Conservation (phyloP, 1,284 basidiomycete species). For the Singerocomus inundabilis region DNA sequence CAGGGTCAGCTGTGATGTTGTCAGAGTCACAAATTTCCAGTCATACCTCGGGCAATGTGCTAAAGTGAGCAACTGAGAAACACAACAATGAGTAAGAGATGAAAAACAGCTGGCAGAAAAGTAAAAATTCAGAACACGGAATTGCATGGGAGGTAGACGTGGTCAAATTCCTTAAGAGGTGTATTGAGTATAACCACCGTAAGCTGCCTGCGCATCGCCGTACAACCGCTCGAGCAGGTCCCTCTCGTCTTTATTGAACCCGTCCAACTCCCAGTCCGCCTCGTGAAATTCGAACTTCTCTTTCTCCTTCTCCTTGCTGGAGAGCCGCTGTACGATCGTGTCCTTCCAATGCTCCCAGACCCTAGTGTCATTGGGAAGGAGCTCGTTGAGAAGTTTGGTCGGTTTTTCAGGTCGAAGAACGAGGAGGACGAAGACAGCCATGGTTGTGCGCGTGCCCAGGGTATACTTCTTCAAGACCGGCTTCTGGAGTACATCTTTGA, state of each 20-base stretch:
- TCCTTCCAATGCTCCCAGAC: constrained; percentile 32
- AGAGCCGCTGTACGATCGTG: constrained; percentile 14
- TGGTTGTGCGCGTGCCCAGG: constrained; percentile 32
- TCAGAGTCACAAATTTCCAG: too few species aligned
- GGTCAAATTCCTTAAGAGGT: too few species aligned
- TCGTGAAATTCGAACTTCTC: constrained; percentile 22
- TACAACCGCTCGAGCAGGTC: constrained; percentile 23
- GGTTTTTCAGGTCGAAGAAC: constrained; percentile 27
- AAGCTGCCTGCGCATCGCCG: too few species aligned
- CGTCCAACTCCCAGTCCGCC: constrained; percentile 25
- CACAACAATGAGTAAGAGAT: too few species aligned
- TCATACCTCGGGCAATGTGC: too few species aligned
- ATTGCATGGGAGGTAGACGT: too few species aligned
- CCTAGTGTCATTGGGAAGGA: constrained; percentile 32
- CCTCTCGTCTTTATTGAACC: constrained; percentile 18
- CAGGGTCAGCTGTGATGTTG: too few species aligned
- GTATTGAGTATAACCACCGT: too few species aligned
- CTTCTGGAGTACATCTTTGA: constrained; percentile 21
- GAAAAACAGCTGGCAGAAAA: too few species aligned
- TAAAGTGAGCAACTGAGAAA: too few species aligned
- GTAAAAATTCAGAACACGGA: too few species aligned
- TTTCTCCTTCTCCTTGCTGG: constrained; percentile 21
- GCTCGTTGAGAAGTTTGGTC: constrained; percentile 24
- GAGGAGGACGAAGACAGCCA: too few species aligned
- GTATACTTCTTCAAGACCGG: constrained; percentile 28